These are phyloP conservation scores for Coemansia sp. DNA, from an alignment of 192 early-diverging fungal genomes.

Conservation along the genomic window DNA sequence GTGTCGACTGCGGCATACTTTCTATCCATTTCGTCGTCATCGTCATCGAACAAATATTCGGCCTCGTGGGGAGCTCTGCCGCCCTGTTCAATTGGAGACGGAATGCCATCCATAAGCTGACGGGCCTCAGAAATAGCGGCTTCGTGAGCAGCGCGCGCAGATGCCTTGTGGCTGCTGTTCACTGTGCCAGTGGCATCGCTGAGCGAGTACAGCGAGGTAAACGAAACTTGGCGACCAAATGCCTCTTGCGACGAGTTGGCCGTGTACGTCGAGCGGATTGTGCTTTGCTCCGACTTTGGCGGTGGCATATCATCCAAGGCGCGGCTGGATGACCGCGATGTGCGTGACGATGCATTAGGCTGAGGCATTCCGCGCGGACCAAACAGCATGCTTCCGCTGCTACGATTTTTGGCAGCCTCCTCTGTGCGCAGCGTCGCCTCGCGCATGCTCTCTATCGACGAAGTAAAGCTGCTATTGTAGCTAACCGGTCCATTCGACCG, in stretches of 20 bases:
- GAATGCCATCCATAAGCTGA: constrained; percentile 49
- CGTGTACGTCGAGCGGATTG: constrained; percentile 20
- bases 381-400: constrained; percentile 52
- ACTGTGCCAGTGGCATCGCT: constrained; percentile 26
- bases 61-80: constrained; percentile 27
- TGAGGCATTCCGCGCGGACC: constrained; percentile 52
- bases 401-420: constrained; percentile 21
- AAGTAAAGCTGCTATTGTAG: constrained; percentile 37
- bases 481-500: neutral
- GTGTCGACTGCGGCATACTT: constrained; percentile 1
- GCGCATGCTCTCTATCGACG: constrained; percentile 54
- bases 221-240: constrained; percentile 23
- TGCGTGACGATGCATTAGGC: neutral
- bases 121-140: constrained; percentile 43
- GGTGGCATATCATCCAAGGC: constrained; percentile 14
- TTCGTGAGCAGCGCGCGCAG: constrained; percentile 29
- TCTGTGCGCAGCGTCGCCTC: constrained; percentile 38
- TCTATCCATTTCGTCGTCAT: constrained; percentile 20
- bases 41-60: constrained; percentile 51
- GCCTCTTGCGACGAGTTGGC: constrained; percentile 13
- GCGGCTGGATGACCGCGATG: constrained; percentile 34
- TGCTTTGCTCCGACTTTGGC: constrained; percentile 20
- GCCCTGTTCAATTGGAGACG: constrained; percentile 39
- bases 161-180: constrained; percentile 2
- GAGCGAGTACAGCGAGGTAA: constrained; percentile 43